Conservation (phyloP, 1,284 basidiomycete genomes). For the Chalciporus sp. region DNA sequence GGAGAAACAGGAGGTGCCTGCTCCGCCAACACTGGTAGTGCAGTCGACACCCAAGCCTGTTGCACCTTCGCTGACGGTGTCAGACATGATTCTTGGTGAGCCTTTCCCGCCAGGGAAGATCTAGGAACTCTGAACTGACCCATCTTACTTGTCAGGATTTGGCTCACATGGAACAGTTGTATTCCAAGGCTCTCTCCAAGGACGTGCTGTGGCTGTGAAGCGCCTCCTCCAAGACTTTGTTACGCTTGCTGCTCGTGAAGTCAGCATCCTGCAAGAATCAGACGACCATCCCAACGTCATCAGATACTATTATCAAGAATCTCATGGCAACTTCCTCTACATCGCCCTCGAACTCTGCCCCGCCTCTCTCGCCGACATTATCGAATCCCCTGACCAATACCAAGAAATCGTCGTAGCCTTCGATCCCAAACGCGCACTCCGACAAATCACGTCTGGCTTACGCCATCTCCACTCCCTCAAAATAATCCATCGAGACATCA, state of each 20-base stretch:
- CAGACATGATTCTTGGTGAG: conserved; percentile 79
- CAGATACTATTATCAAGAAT: conserved; percentile 97
- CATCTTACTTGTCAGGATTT: conserved; percentile 53
- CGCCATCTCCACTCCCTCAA: conserved; percentile 93
- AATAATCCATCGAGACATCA: conserved; percentile 97
- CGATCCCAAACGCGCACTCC: conserved; percentile 86
- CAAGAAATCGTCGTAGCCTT: conserved; percentile 69
- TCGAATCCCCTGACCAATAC: conserved; percentile 82
- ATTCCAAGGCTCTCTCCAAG: conserved; percentile 91
- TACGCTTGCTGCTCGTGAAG: conserved; percentile 92
- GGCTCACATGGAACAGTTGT: conserved; percentile 98
- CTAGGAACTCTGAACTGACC: background rate
- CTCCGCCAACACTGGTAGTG: conserved; percentile 25
- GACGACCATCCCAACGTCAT: conserved; percentile 99
- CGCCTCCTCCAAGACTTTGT: conserved; percentile 95
- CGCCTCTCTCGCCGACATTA: conserved; percentile 89
- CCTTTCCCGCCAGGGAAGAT: conserved; percentile 1
- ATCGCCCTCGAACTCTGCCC: conserved; percentile 98
- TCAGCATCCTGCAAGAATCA: conserved; percentile 91
- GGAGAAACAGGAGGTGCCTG: conserved; percentile 10
- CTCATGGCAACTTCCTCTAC: conserved; percentile 91
- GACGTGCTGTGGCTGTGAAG: conserved; percentile 95
- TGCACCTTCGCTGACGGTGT: conserved; percentile 59
- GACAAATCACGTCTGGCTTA: conserved; percentile 87
- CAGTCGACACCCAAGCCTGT: conserved; percentile 19